These are phyloP conservation scores for Lecanosticta acicola DNA, from an alignment of 2,329 filamentous ascomycete genomes.

Conservation along the genomic window DNA sequence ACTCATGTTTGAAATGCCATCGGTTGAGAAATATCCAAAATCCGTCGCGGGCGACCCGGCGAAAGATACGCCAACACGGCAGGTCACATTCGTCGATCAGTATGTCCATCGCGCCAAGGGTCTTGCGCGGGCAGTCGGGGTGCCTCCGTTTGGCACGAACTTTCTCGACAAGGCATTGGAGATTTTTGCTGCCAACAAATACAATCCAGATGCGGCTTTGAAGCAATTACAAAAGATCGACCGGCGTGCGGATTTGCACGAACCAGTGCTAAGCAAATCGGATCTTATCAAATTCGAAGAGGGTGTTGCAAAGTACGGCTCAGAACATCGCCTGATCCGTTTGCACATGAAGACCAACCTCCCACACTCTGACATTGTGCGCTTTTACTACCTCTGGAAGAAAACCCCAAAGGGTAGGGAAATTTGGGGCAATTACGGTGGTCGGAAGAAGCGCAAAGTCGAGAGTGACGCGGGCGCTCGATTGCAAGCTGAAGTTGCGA, in stretches of 20 bases:
- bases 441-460: slow-evolving; percentile 75
- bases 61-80: slow-evolving; percentile 13
- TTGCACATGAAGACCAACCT: slow-evolving; percentile 75
- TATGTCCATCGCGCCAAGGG: slow-evolving; percentile 68
- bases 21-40: slow-evolving; percentile 21
- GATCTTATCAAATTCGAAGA: slow-evolving; percentile 91
- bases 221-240: slow-evolving; percentile 63
- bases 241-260: slow-evolving; percentile 67
- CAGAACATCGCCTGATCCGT: slow-evolving; percentile 76
- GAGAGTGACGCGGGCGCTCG: slow-evolving; percentile 60
- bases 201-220: slow-evolving; percentile 65
- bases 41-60: slow-evolving; percentile 7
- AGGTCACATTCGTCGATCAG: slow-evolving; percentile 60
- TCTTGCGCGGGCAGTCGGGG: slow-evolving; percentile 60
- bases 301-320: slow-evolving; percentile 81
- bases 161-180: slow-evolving; percentile 77
- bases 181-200: slow-evolving; percentile 65
- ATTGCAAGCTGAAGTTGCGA: slow-evolving; percentile 83
- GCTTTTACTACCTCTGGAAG: slow-evolving; percentile 98
- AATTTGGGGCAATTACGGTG: slow-evolving; percentile 84
- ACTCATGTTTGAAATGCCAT: slow-evolving; percentile 66
- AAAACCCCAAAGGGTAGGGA: slow-evolving; percentile 79
- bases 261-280: slow-evolving; percentile 70
- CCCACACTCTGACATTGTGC: slow-evolving; percentile 72
- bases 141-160: slow-evolving; percentile 75